Evolutionary conservation across 2,329 filamentous ascomycete species (phyloP), one percentile per base, ranked within the genome.

Genomic region (Trematosphaeria pertusa): DNA sequence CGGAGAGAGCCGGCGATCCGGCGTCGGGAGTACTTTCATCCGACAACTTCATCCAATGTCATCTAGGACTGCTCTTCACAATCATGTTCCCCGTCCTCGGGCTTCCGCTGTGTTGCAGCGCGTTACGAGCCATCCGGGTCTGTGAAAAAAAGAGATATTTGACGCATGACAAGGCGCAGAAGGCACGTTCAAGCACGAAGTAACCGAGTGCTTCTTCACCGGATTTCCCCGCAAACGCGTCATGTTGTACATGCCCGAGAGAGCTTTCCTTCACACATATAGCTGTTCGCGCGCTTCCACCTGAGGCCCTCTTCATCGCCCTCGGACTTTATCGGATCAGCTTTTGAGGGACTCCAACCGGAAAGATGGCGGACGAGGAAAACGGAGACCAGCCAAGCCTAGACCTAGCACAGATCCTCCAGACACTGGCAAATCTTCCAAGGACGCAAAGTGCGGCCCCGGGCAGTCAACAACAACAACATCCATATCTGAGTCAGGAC

Each of bases 331-430:
- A 21, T 31, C n/a, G n/a, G n/a, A n/a, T n/a, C n/a, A n/a, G n/a
- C n/a, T n/a, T n/a, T n/a, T n/a, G n/a, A n/a, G n/a, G n/a, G n/a
- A n/a, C n/a, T n/a, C n/a, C n/a, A n/a, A n/a, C n/a, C n/a, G n/a
- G n/a, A n/a, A n/a, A n/a, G n/a, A 74, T 74, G 72, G 59, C 67
- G 5, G 58, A 68, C 17, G 54, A 55, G 30, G 48, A 60, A 22
- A 46, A 56, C 19, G 38, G 24, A 28, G 12, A 34, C 3, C 50
- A 57, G 18, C 8, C 24, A 12, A 59, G 64, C 20, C 54, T 65
- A 26, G 65, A 72, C 39, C 48, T 73, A 11, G 69, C 59, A n/a
- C 47, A 64, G 11, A 71, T 73, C 22, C 55, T 73, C 14, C 52
- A 54, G 11, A 72, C 69, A 1, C 61, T 73, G 5, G 69, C 69